These are phyloP conservation scores for Ceratobasidium sp. DNA, from an alignment of 1,284 basidiomycete species.

Conservation along the genomic window DNA sequence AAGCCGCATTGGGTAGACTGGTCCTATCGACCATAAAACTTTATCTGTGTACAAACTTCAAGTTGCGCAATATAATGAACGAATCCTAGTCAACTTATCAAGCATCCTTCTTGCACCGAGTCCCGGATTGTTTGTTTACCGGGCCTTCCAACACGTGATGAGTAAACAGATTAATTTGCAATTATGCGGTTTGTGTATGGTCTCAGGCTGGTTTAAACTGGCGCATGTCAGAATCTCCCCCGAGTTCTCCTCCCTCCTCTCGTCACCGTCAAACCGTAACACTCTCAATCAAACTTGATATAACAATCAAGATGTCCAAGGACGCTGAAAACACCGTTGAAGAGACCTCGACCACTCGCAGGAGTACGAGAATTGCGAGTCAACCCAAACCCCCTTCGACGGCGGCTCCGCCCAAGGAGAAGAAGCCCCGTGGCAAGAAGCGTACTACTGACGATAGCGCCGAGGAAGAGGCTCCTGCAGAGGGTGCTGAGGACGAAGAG, in stretches of 20 bases:
- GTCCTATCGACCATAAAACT: slow-evolving; percentile 20
- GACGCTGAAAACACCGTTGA: slow-evolving; percentile 9
- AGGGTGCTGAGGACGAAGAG: slow-evolving; percentile 38
- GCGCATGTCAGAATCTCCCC: slow-evolving; percentile 24
- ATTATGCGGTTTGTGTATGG: slow-evolving; percentile 35
- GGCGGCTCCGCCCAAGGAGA: slow-evolving; percentile 33
- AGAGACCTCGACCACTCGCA: slow-evolving; percentile 23
- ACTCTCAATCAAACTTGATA: not conserved
- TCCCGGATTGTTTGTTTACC: slow-evolving; percentile 25
- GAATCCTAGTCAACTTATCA: not conserved
- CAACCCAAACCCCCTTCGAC: slow-evolving; percentile 33
- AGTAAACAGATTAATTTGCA: slow-evolving; percentile 34
- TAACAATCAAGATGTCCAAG: slow-evolving; percentile 3
- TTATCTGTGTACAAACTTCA: not conserved
- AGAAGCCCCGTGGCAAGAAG: slow-evolving; percentile 41
- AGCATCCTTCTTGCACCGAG: not conserved
- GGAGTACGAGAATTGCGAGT: slow-evolving; percentile 33
- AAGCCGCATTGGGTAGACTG: slow-evolving; percentile 26
- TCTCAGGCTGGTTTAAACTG: slow-evolving; percentile 35
- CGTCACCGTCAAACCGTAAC: not conserved
- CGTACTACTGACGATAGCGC: slow-evolving; percentile 38
- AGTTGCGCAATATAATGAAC: not conserved
- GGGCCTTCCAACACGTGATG: slow-evolving; percentile 16
- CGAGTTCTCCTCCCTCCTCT: slow-evolving; percentile 5
- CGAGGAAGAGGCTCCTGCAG: slow-evolving; percentile 43